Evolutionary conservation across 2,329 filamentous ascomycete genomes (phyloP), one percentile per base, ranked within the genome.

Genomic region (Aureobasidium sp.): DNA sequence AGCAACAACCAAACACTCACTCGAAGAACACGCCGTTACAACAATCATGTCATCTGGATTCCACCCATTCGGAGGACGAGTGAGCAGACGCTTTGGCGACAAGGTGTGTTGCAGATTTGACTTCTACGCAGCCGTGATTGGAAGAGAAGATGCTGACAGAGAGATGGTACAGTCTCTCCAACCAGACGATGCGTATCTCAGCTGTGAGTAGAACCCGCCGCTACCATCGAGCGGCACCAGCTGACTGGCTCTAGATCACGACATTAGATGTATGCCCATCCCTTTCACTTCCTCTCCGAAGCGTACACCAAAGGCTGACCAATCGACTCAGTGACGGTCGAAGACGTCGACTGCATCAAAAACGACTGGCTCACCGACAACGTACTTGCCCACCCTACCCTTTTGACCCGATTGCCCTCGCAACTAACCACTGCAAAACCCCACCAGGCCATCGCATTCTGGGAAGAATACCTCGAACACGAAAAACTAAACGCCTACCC

Each of bases 361-460:
- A 82, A 89, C 75, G 94, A 97, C 80, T 99, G 94, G 94, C 81
- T 99, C 58, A 97, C 93, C 47, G 94, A 99, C 74, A 97, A 96
- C 78, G 90, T 92, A 80, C 67, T 83, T 20, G 15, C 31, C 11
- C 27, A 27, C 3, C 31, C 48, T 37, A 7, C 20, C 47, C 5
- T 31, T n/a, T 15, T 6, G 5, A 9, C 6, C 20, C 20, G 11
- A 2, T 27, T 25, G 22, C 29, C 27, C 31, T 34, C 9, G 11
- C 31, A 34, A 34, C 31, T 34, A 34, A 34, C 29, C 31, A 34
- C 9, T 11, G 8, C 8, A 34, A 34, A 34, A 9, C 8, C 7
- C 29, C 31, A 57, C 41, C 58, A 93, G 89, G 92, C 91, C 69
- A 97, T 99, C 67, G 88, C 91, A 56, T 97, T 99, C 73, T 99